Conservation (phyloP, 2,329 filamentous ascomycete species). For the Talaromyces sp. region DNA sequence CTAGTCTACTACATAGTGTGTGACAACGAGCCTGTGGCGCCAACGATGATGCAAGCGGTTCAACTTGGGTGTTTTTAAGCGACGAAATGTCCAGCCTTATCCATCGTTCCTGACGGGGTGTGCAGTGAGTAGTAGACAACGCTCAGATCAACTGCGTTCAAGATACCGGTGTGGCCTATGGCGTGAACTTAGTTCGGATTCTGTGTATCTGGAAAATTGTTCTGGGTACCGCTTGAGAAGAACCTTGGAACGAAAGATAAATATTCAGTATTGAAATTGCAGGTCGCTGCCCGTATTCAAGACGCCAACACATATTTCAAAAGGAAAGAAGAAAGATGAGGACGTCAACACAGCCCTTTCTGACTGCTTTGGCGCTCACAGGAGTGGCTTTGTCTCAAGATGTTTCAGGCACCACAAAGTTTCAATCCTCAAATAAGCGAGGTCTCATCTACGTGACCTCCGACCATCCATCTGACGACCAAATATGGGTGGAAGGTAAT, state of each 20-base stretch:
- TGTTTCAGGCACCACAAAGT: slow-evolving; percentile 13
- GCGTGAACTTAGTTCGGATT: neutral
- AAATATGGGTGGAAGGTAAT: slow-evolving; percentile 12
- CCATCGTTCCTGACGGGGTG: neutral
- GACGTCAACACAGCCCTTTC: neutral
- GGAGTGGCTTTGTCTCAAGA: neutral
- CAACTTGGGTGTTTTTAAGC: slow-evolving; percentile 1
- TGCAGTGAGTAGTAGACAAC: neutral
- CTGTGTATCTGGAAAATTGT: neutral
- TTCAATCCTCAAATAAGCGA: slow-evolving; percentile 14
- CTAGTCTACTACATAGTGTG: neutral
- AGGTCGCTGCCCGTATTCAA: neutral
- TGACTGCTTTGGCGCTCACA: neutral
- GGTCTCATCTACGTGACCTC: slow-evolving; percentile 15
- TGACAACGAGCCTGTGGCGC: neutral
- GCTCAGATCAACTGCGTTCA: neutral
- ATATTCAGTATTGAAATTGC: neutral
- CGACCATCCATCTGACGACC: slow-evolving; percentile 7
- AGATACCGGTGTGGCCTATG: neutral
- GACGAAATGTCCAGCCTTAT: neutral
- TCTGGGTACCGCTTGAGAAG: neutral
- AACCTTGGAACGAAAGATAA: neutral
- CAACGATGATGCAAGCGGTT: neutral
- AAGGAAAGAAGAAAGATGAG: neutral
- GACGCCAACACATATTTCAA: neutral